Percentiles rank a stretch among this genome's conserved stretches.
These are phyloP conservation scores for Solanum dulcamara DNA, from an alignment of 257 asterid genomes.

Conservation along the genomic window DNA sequence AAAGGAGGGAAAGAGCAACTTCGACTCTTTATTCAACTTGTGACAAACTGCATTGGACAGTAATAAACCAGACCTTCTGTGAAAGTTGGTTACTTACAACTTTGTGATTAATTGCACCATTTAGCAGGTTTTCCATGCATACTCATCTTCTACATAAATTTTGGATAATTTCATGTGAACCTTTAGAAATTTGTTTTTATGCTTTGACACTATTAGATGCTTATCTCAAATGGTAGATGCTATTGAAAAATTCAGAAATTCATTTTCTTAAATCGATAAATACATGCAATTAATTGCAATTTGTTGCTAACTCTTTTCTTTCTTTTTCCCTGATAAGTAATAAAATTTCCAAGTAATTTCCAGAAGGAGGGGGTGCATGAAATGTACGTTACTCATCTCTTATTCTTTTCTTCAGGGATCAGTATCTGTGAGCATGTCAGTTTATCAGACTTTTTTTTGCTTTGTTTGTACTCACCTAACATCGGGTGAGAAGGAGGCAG, in stretches of 20 bases:
- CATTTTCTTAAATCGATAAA: background rate
- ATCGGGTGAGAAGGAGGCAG: conserved; percentile 77
- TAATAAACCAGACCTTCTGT: background rate
- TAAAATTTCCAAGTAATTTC: background rate
- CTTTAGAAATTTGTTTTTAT: background rate
- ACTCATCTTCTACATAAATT: background rate
- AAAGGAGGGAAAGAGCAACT: background rate
- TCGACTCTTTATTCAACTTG: background rate
- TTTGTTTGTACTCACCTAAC: conserved; percentile 77
- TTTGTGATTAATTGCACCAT: background rate
- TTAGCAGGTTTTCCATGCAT: background rate
- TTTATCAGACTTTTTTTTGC: conserved; percentile 90
- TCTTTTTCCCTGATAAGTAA: background rate
- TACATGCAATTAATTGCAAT: background rate
- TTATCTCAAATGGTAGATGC: background rate
- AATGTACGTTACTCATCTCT: background rate
- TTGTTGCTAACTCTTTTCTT: background rate
- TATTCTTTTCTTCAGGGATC: conserved; percentile 60
- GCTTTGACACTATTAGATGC: background rate
- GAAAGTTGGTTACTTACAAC: background rate
- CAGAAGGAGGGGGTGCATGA: background rate
- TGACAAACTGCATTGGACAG: background rate
- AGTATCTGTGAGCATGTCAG: conserved; percentile 86
- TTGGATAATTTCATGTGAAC: background rate
- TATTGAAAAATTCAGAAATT: background rate